Conservation (phyloP, 805 yeast genomes). For the Metschnikowia kunwiensis region DNA sequence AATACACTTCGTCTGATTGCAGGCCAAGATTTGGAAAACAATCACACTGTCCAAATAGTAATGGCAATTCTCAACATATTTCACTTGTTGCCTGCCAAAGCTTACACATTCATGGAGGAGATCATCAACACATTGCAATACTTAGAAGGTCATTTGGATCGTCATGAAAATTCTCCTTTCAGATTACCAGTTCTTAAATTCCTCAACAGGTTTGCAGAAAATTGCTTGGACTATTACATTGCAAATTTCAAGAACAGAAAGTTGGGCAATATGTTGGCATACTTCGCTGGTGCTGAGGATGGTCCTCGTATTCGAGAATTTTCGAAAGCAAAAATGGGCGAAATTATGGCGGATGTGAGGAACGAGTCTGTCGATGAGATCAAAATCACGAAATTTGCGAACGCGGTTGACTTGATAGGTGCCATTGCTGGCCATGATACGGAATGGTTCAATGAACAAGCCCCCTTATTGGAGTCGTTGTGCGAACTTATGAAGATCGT, state of each 20-base stretch:
- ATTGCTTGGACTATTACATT: slow-evolving; percentile 67
- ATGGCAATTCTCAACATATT: slow-evolving; percentile 88
- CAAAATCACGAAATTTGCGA: slow-evolving; percentile 65
- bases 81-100: slow-evolving; percentile 88
- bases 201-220: slow-evolving; percentile 74
- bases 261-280: slow-evolving; percentile 64
- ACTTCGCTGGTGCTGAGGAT: slow-evolving; percentile 54
- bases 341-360: slow-evolving; percentile 45
- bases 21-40: slow-evolving; percentile 73
- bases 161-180: slow-evolving; percentile 86
- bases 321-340: slow-evolving; percentile 51
- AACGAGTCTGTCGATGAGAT: slow-evolving; percentile 51
- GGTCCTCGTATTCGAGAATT: slow-evolving; percentile 56
- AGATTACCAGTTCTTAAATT: slow-evolving; percentile 87
- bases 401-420: slow-evolving; percentile 61
- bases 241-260: slow-evolving; percentile 62
- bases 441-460: slow-evolving; percentile 59
- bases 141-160: slow-evolving; percentile 77
- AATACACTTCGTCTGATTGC: slow-evolving; percentile 71
- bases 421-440: slow-evolving; percentile 49
- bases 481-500: slow-evolving; percentile 45
- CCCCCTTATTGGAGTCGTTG: slow-evolving; percentile 42
- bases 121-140: slow-evolving; percentile 70
- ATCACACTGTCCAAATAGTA: slow-evolving; percentile 80
- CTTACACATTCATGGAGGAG: slow-evolving; percentile 87